Percentiles rank a stretch among this genome's conserved stretches.
phyloP scores from a whole-genome alignment of 139 green algal genomes.

The Closterium sp. region DNA sequence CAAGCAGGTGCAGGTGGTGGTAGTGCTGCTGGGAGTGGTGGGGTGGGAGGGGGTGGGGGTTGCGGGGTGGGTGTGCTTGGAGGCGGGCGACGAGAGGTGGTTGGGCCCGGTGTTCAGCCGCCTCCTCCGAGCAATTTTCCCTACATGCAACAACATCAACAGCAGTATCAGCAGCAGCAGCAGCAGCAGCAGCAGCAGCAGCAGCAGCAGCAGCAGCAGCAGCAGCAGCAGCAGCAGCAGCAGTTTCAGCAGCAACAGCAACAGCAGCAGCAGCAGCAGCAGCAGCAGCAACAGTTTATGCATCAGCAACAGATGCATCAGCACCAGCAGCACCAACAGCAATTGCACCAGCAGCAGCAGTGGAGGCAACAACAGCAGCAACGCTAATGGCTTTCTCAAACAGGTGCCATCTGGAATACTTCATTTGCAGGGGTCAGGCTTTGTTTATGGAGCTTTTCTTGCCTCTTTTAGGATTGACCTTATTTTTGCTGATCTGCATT shows the following conservation, averaged over 20 bases:
- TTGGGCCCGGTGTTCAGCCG: not conserved
- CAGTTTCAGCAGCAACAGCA: not conserved
- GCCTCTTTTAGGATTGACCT: too few relatives aligned
- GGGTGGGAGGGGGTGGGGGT: not conserved
- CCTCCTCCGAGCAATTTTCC: not conserved
- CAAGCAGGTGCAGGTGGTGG: not conserved
- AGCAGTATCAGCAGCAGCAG: not conserved
- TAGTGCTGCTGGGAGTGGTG: not conserved
- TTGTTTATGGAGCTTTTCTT: too few relatives aligned
- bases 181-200: not conserved
- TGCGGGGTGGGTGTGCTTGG: not conserved
- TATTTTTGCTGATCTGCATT: too few relatives aligned
- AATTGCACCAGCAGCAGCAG: not conserved
- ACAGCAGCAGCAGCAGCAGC: not conserved
- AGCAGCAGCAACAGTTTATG: not conserved
- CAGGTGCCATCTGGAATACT: too few relatives aligned
- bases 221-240: constrained; percentile 5
- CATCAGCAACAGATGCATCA: not conserved
- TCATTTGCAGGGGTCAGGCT: too few relatives aligned
- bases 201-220: not conserved
- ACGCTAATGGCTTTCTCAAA: not conserved
- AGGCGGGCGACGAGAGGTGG: not conserved
- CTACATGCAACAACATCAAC: not conserved
- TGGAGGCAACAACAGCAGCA: not conserved
- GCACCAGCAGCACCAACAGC: not conserved